Evolutionary conservation across 1,284 basidiomycete species (phyloP), one percentile per base, ranked within the genome.

Genomic region (Fistulinella staudtii): DNA sequence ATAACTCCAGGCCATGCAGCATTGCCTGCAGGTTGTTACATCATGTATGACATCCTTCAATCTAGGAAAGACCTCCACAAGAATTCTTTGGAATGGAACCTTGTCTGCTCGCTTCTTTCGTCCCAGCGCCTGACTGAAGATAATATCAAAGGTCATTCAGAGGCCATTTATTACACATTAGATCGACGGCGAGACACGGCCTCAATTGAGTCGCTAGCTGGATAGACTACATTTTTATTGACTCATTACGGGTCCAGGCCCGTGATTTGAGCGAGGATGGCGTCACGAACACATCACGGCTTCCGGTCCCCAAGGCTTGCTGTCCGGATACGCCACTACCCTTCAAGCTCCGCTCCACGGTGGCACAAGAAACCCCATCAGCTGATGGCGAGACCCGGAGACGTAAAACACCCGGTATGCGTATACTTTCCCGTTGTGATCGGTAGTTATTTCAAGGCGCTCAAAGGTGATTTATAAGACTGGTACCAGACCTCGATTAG

Each of bases 281-380:
- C n/a, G 24, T 35, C 28, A 21, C 27, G n/a, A 24, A 42, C 22
- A 39, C 21, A 21, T 31, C 28, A 27, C 39, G 41, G 42, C 39
- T 27, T 36, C 20, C 23, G 15, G 29, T 13, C 17, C 20, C 17
- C n/a, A n/a, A n/a, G n/a, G n/a, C n/a, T n/a, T n/a, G n/a, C n/a
- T n/a, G n/a, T n/a, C n/a, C 22, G 2, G 23, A 24, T n/a, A 7
- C 8, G 14, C 25, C 15, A 25, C 36, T 28, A n/a, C 35, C 33
- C n/a, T 23, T 29, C 35, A 36, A 37, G 43, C 23, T 43, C 56
- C 46, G 37, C 33, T 61, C 52, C 45, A 44, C 45, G 39, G 42
- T 50, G 46, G 18, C 43, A 56, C 22, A 14, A 37, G 28, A 39
- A 7, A 30, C 20, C 17, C 23, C 21, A 29, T 44, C 36, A 39